Conservation (phyloP, 768 basidiomycete genomes). For the Kwoniella europaea region DNA sequence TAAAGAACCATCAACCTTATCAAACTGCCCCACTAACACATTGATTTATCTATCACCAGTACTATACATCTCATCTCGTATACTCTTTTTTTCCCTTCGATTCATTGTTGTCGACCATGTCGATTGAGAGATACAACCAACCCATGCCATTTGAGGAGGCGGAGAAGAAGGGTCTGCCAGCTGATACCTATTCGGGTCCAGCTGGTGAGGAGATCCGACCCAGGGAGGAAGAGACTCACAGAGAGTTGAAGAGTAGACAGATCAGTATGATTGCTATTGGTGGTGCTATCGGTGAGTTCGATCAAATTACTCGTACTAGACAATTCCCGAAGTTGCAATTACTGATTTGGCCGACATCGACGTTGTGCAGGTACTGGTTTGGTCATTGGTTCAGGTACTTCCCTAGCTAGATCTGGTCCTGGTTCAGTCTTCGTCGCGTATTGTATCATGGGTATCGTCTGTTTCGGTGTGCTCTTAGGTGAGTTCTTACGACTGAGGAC, state of each 20-base stretch:
- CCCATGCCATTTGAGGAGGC: slow-evolving; percentile 8
- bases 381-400: slow-evolving; percentile 29
- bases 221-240: slow-evolving; percentile 23
- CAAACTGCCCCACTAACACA: neutral
- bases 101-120: neutral
- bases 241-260: slow-evolving; percentile 25
- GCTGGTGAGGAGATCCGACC: slow-evolving; percentile 22
- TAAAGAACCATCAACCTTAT: neutral
- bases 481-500: neutral
- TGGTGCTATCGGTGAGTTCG: slow-evolving; percentile 21
- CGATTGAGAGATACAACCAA: slow-evolving; percentile 12
- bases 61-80: neutral
- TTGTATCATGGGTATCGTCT: neutral
- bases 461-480: slow-evolving; percentile 1
- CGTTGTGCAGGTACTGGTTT: slow-evolving; percentile 28
- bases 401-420: slow-evolving; percentile 15
- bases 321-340: too few relatives aligned
- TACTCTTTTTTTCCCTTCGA: too few relatives aligned
- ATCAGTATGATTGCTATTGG: slow-evolving; percentile 16
- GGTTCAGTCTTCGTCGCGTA: neutral
- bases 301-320: too few relatives aligned
- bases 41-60: neutral
- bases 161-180: slow-evolving; percentile 17
- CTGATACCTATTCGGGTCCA: slow-evolving; percentile 3
- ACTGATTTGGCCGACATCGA: slow-evolving; percentile 39